A percentile compares a stretch with the other conserved stretches of the same genome.
Evolutionary conservation across 345 rosid genomes (phyloP).

Genomic region (Brassica rapa): DNA sequence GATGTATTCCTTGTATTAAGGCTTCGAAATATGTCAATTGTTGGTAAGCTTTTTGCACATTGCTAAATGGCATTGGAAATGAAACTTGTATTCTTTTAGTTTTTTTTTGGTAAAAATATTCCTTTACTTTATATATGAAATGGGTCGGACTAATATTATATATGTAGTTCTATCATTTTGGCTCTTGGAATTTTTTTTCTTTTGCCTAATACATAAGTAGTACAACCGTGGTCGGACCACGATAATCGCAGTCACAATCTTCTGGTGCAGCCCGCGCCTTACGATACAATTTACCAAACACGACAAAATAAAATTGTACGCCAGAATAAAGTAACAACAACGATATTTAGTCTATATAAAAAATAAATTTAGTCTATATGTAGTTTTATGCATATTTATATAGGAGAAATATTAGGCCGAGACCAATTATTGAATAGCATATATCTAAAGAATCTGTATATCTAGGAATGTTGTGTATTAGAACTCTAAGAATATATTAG

Average conservation of each 20-base stretch:
- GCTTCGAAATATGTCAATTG: constrained; percentile 30
- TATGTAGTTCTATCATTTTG: neutral
- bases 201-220: constrained; percentile 22
- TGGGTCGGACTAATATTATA: neutral
- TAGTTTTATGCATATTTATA: neutral
- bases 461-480: constrained; percentile 10
- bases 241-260: constrained; percentile 2
- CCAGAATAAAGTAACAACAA: neutral
- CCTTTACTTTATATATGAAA: too few species aligned
- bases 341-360: neutral
- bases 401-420: neutral
- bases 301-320: neutral
- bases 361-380: neutral
- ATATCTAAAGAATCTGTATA: neutral
- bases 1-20: constrained; percentile 39
- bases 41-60: constrained; percentile 30
- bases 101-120: neutral
- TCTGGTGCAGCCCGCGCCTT: neutral
- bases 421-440: neutral
- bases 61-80: constrained; percentile 41
- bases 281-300: constrained; percentile 16
- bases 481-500: neutral
- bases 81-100: constrained; percentile 14
- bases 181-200: constrained; percentile 19
- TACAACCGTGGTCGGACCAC: neutral